phyloP scores from a whole-genome alignment of 352 stramenopile genomes.

The Peronosclerospora sorghi region DNA sequence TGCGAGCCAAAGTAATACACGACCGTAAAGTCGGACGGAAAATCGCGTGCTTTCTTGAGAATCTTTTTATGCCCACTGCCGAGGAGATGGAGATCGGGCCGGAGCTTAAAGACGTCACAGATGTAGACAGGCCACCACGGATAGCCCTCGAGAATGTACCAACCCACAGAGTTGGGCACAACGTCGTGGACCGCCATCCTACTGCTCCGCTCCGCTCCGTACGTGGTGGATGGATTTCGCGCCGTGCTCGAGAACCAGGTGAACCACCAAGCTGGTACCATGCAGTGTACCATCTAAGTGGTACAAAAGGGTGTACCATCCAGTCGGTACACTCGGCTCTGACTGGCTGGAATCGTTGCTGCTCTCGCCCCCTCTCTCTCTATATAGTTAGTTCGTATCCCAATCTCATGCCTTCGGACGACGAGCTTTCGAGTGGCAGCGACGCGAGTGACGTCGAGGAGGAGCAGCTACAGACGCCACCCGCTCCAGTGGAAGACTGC shows the following conservation, averaged over 20 bases:
- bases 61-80: slow-evolving; percentile 56
- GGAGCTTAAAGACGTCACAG: slow-evolving; percentile 69
- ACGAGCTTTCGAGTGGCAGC: slow-evolving; percentile 28
- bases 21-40: slow-evolving; percentile 54
- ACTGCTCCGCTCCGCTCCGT: too few species aligned
- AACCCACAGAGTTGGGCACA: slow-evolving; percentile 65
- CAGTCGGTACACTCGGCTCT: not conserved
- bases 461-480: slow-evolving; percentile 39
- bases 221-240: too few species aligned
- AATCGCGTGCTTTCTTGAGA: slow-evolving; percentile 62
- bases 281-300: too few species aligned
- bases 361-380: not conserved
- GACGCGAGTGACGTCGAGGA: slow-evolving; percentile 75
- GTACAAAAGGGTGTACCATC: not conserved
- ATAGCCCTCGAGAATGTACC: slow-evolving; percentile 79
- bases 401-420: slow-evolving; percentile 26
- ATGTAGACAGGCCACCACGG: slow-evolving; percentile 84
- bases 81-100: slow-evolving; percentile 48
- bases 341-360: not conserved
- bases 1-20: slow-evolving; percentile 82
- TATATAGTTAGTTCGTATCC: slow-evolving; percentile 6
- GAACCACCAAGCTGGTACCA: too few species aligned
- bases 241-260: too few species aligned
- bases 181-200: slow-evolving; percentile 11
- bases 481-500: slow-evolving; percentile 73